Evolutionary conservation across 2,329 filamentous ascomycete species (phyloP).

Genomic region (Cryphonectria naterciae): DNA sequence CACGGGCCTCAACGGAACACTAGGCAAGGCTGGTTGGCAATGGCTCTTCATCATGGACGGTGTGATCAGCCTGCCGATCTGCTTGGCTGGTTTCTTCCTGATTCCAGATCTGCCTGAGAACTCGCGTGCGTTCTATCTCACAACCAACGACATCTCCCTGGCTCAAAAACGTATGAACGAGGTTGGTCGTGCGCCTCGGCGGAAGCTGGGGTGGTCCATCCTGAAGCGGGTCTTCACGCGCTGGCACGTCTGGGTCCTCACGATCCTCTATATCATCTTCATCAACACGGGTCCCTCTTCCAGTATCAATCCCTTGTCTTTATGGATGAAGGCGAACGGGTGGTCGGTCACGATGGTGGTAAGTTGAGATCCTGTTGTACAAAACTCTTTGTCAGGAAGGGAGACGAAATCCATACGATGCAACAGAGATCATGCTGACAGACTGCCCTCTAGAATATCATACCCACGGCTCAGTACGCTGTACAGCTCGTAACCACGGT

Average conservation of each 20-base stretch:
- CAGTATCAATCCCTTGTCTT: conserved; percentile 42
- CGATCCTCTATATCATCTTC: conserved; percentile 44
- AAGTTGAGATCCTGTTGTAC: conserved; percentile 26
- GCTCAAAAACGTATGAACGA: conserved; percentile 39
- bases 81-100: conserved; percentile 39
- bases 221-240: conserved; percentile 30
- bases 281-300: conserved; percentile 41
- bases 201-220: conserved; percentile 37
- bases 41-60: conserved; percentile 54
- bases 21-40: conserved; percentile 47
- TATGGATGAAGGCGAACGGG: conserved; percentile 47
- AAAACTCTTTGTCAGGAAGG: conserved; percentile 1
- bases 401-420: not conserved
- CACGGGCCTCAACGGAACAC: conserved; percentile 42
- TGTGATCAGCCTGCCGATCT: conserved; percentile 40
- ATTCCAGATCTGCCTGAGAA: conserved; percentile 40
- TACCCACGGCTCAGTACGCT: conserved; percentile 48
- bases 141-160: conserved; percentile 33
- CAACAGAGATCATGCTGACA: not conserved
- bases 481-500: conserved; percentile 54
- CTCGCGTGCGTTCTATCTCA: conserved; percentile 37
- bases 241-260: conserved; percentile 45
- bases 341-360: conserved; percentile 53
- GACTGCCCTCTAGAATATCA: conserved; percentile 44
- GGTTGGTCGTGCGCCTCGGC: conserved; percentile 38